Evolutionary conservation across 192 early-diverging fungal species (phyloP).

Genomic region (Phycomyces nitens): DNA sequence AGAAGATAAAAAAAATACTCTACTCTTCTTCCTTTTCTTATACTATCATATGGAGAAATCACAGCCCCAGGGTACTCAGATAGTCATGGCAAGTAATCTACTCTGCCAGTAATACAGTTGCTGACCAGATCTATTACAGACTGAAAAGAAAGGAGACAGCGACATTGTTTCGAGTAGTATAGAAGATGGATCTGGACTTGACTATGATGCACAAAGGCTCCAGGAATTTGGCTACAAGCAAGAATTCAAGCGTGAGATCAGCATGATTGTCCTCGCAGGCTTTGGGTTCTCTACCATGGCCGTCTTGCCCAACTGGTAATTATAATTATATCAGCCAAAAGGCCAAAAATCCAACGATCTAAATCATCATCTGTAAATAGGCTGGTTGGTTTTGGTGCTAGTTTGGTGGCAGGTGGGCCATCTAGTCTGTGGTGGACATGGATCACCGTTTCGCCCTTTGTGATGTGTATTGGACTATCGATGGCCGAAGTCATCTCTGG

Average conservation of each 20-base stretch:
- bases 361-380: background rate
- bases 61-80: no score
- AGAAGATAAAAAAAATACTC: no score
- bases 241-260: conserved; percentile 44
- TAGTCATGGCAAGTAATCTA: no score
- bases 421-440: conserved; percentile 46
- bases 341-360: no score
- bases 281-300: conserved; percentile 46
- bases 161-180: no score
- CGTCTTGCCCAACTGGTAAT: conserved; percentile 34
- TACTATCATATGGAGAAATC: no score
- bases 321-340: background rate
- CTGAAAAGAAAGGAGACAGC: no score
- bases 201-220: conserved; percentile 36
- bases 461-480: conserved; percentile 33
- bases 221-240: conserved; percentile 50
- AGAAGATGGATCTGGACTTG: background rate
- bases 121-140: no score
- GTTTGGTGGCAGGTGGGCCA: conserved; percentile 43
- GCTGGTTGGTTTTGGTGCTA: conserved; percentile 39
- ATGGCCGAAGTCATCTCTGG: conserved; percentile 49
- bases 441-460: conserved; percentile 43
- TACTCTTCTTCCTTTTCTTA: no score
- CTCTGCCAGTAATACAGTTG: no score
- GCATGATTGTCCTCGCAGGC: conserved; percentile 39